Percentiles rank a stretch among this genome's conserved stretches.
Evolutionary conservation across 2,329 filamentous ascomycete species (phyloP).

Genomic region (Elsinoe australis): DNA sequence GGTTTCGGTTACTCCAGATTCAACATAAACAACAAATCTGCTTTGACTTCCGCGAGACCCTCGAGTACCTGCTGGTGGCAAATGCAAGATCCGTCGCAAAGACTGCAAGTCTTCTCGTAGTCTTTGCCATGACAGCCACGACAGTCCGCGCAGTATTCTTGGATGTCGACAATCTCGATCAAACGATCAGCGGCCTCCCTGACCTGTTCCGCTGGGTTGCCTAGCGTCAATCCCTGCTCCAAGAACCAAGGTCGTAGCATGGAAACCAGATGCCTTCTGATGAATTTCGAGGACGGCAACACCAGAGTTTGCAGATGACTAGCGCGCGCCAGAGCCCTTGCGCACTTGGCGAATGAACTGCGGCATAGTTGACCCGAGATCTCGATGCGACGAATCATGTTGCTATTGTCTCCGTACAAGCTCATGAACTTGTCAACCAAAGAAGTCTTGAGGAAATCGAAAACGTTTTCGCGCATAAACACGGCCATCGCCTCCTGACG

Average conservation of each 20-base stretch:
- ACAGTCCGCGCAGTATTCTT: too few relatives aligned
- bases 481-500: conserved; percentile 19
- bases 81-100: too few relatives aligned
- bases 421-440: not conserved
- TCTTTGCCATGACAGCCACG: too few relatives aligned
- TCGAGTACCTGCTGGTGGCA: too few relatives aligned
- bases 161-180: too few relatives aligned
- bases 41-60: too few relatives aligned
- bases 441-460: not conserved
- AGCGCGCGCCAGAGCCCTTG: not conserved
- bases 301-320: not conserved
- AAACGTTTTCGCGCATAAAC: conserved; percentile 10
- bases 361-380: not conserved
- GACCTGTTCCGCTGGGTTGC: too few relatives aligned
- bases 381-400: not conserved
- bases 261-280: not conserved
- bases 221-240: not conserved
- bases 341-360: not conserved
- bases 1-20: too few relatives aligned
- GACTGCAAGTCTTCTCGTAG: too few relatives aligned
- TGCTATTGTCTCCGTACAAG: not conserved
- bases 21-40: too few relatives aligned
- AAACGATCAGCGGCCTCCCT: too few relatives aligned
- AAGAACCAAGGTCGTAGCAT: not conserved
- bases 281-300: not conserved